Evolutionary conservation across 441 rosid species (phyloP).

Genomic region (Rhodomyrtus psidioides): DNA sequence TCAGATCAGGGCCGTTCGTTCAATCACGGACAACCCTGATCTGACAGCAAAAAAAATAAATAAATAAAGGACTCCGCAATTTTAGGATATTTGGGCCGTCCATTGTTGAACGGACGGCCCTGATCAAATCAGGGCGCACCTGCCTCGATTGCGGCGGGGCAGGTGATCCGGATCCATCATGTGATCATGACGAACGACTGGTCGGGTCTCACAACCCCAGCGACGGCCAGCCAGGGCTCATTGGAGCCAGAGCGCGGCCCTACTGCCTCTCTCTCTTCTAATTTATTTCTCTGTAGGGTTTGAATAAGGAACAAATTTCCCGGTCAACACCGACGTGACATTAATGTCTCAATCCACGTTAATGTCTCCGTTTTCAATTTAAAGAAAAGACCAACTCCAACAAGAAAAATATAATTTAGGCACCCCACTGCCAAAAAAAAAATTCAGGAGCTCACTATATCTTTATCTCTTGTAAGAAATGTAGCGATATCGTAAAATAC

Average conservation of each 20-base stretch:
- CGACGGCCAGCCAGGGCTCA: not conserved
- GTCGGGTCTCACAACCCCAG: not conserved
- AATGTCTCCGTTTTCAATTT: not conserved
- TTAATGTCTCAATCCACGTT: not conserved
- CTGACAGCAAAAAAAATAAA: too few relatives aligned
- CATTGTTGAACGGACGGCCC: too few relatives aligned
- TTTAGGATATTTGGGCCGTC: too few relatives aligned
- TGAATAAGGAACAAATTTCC: too few relatives aligned
- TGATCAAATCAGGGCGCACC: too few relatives aligned
- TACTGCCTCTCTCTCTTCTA: not conserved
- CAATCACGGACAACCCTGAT: too few relatives aligned
- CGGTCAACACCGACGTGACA: not conserved
- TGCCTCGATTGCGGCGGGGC: too few relatives aligned
- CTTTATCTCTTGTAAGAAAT: not conserved
- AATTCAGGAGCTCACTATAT: too few relatives aligned
- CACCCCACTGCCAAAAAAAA: not conserved
- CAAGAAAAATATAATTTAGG: too few relatives aligned
- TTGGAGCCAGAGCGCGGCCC: not conserved
- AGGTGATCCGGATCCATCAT: too few relatives aligned
- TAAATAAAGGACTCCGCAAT: too few relatives aligned
- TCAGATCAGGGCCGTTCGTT: too few relatives aligned
- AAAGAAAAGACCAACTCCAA: not conserved
- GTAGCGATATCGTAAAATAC: fast-evolving
- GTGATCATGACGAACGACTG: not conserved
- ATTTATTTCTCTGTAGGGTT: not conserved